Evolutionary conservation across 345 rosid genomes (phyloP).

Genomic region (Laguncularia racemosa): DNA sequence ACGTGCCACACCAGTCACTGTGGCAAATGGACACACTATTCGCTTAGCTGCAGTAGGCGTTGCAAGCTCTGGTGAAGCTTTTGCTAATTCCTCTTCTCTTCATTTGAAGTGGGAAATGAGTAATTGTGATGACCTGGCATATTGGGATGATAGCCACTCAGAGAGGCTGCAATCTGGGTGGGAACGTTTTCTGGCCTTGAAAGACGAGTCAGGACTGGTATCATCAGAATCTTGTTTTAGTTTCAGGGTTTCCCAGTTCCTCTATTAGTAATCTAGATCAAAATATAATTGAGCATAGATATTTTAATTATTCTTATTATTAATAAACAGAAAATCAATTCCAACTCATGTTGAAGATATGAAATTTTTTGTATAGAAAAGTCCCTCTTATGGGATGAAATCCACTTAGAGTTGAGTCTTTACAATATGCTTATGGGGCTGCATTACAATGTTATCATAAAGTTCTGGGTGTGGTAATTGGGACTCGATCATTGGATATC

Average conservation of each 20-base stretch:
- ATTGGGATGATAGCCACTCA: slow-evolving; percentile 54
- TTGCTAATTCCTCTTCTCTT: slow-evolving; percentile 92
- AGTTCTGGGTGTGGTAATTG: no score
- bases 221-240: background rate
- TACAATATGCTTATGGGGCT: no score
- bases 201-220: slow-evolving; percentile 82
- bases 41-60: slow-evolving; percentile 78
- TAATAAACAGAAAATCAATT: no score
- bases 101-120: slow-evolving; percentile 71
- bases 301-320: no score
- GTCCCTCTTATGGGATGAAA: background rate
- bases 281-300: no score
- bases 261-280: background rate
- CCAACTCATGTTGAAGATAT: no score
- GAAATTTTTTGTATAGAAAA: no score
- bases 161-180: slow-evolving; percentile 49
- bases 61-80: slow-evolving; percentile 54
- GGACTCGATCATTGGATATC: background rate
- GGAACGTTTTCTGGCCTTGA: slow-evolving; percentile 80
- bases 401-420: background rate
- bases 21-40: slow-evolving; percentile 82
- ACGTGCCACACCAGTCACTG: slow-evolving; percentile 58
- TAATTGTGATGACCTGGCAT: slow-evolving; percentile 60
- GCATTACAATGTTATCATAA: no score
- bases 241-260: background rate